phyloP scores from a whole-genome alignment of 805 yeast genomes.

The Pichia occidentalis region DNA sequence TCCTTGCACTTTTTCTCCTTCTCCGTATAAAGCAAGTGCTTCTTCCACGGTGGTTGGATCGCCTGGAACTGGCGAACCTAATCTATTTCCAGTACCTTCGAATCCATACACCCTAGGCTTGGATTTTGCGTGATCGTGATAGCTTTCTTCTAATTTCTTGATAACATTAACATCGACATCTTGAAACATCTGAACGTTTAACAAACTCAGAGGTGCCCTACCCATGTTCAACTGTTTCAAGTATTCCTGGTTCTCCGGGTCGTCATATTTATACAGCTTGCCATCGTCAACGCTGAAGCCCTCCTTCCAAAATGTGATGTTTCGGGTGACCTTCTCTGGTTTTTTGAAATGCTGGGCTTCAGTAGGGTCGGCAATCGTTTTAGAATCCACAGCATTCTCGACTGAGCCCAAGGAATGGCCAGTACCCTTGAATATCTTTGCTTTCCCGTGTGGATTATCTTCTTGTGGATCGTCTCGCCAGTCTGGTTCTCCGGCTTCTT shows the following conservation, averaged over 20 bases:
- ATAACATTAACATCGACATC: slow-evolving; percentile 88
- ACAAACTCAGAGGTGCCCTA: slow-evolving; percentile 77
- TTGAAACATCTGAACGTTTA: slow-evolving; percentile 83
- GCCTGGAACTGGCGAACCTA: slow-evolving; percentile 87
- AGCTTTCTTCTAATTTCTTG: slow-evolving; percentile 76
- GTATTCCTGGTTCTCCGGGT: slow-evolving; percentile 77
- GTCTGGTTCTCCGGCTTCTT: slow-evolving; percentile 47
- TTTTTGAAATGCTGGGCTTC: slow-evolving; percentile 10
- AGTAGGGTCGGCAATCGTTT: slow-evolving; percentile 24
- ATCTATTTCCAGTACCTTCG: slow-evolving; percentile 71
- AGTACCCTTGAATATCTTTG: slow-evolving; percentile 38
- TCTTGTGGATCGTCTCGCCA: slow-evolving; percentile 20
- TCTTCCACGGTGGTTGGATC: slow-evolving; percentile 32
- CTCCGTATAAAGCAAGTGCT: slow-evolving; percentile 2
- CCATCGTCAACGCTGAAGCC: slow-evolving; percentile 97
- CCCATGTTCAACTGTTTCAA: slow-evolving; percentile 80
- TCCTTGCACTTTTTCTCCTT: no score
- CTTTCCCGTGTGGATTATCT: slow-evolving; percentile 21
- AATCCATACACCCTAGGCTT: slow-evolving; percentile 52
- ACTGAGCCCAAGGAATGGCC: slow-evolving; percentile 50
- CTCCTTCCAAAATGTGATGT: slow-evolving; percentile 91
- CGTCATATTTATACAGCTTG: slow-evolving; percentile 77
- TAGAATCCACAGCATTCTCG: slow-evolving; percentile 30
- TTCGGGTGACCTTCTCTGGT: slow-evolving; percentile 57
- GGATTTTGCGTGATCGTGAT: slow-evolving; percentile 43